Base-by-base conservation (phyloP, 768 basidiomycete genomes). In the Leccinum arenicola region DNA sequence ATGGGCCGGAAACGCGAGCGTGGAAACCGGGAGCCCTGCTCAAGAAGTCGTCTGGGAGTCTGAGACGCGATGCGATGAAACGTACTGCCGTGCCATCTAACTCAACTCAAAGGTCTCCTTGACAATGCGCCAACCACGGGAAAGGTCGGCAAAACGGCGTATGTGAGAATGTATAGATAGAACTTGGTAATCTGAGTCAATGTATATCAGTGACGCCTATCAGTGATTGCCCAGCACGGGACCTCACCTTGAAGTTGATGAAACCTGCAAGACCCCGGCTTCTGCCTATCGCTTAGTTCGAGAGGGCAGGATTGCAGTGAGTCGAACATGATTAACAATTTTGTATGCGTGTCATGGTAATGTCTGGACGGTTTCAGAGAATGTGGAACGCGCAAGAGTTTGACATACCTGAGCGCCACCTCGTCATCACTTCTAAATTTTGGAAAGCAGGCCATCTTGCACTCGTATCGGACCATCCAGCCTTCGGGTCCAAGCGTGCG, bases 271-370 rank as follows among this genome's bases (percentile, higher is more conserved):
- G 81, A 2, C 97, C 72, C 96, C 97, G 3, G 96, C 96, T 73
- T 99, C 97, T 15, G 96, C 95, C 97, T 96, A 99, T 31, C 97
- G 82, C 70, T 99, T 99, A 2, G 95, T 98, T 9, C 95, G 84
- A 6, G 95, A 94, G 1, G 91, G 92, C 7, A 97, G 76, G 54
- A 91, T 89, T 4, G 86, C 86, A 89, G 89, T 7, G 93, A 93
- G 3, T 87, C 86, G 68, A 98, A 96, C 89, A 97, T 94, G 31
- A 33, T 11, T 57, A 89, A 85, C 52, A 98, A 77, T 53, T 82
- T 87, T 36, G 83, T 83, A 76, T 96, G 96, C 11, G 93, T 93
- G 66, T 96, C 95, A 73, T 96, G 94, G 68, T 95, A 97, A 72
- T 98, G 95, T 69, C 94, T 95, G 54, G 29, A 52, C 8, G 29